A percentile compares a stretch with the other conserved stretches of the same genome.
These are phyloP conservation scores for Castanea sativa DNA, from an alignment of 306 rosid species.

Conservation along the genomic window DNA sequence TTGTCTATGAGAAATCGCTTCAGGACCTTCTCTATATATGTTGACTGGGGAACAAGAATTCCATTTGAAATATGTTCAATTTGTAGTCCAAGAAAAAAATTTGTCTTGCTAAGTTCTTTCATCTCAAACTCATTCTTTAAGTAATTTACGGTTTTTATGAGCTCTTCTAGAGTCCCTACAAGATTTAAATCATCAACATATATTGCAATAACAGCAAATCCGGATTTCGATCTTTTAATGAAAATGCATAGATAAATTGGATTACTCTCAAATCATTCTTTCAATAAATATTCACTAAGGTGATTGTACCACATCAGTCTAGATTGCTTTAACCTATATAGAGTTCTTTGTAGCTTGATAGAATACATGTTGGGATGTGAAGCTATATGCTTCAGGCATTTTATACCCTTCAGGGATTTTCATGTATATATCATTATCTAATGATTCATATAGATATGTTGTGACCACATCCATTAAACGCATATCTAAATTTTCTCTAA, in stretches of 20 bases:
- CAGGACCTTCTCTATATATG: neutral
- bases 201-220: neutral
- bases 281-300: neutral
- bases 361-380: neutral
- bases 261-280: neutral
- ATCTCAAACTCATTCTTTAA: no score
- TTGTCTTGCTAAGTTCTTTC: no score
- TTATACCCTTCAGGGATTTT: no score
- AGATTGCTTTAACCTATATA: neutral
- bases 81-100: neutral
- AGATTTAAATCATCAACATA: constrained; percentile 1
- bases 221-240: neutral
- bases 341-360: neutral
- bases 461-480: no score
- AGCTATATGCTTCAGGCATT: no score
- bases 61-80: neutral
- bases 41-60: neutral
- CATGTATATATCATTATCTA: no score
- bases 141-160: no score
- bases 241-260: neutral
- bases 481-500: no score
- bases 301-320: neutral
- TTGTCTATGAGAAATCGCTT: neutral
- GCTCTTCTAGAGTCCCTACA: neutral
- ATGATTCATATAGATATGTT: no score